Evolutionary conservation across 768 basidiomycete species (phyloP).

Genomic region (Pleurotus djamor): DNA sequence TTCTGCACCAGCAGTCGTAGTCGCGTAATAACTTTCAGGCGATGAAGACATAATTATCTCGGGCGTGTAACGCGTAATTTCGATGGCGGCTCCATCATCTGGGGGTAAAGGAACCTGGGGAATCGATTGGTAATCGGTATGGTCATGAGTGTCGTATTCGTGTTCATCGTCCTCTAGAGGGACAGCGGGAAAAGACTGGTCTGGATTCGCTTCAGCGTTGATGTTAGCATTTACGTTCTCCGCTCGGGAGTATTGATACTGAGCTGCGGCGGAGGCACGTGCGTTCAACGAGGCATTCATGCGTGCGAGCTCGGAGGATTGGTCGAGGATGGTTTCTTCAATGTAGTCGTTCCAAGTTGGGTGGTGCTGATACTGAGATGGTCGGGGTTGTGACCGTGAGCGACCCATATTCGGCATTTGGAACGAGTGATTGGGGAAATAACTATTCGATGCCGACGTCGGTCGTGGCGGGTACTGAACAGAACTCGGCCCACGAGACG

Average conservation of each 20-base stretch:
- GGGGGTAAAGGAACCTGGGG: conserved; percentile 3
- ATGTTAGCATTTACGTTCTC: too few relatives aligned
- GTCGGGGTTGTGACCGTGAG: too few relatives aligned
- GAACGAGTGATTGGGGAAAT: not conserved
- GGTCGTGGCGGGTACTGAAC: not conserved
- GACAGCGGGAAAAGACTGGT: too few relatives aligned
- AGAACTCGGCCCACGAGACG: not conserved
- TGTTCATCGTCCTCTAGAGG: too few relatives aligned
- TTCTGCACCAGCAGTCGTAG: not conserved
- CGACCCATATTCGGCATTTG: not conserved
- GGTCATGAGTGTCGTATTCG: not conserved
- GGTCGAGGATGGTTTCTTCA: conserved; percentile 4
- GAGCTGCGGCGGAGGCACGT: not conserved
- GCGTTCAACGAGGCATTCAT: conserved; percentile 5
- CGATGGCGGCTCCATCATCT: not conserved
- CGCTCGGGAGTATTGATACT: not conserved
- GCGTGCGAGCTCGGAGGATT: conserved; percentile 1
- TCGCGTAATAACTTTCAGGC: not conserved
- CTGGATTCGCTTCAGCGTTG: too few relatives aligned
- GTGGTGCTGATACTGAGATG: too few relatives aligned
- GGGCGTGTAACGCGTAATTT: not conserved
- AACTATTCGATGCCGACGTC: not conserved
- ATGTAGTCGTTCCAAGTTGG: not conserved
- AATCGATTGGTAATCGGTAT: conserved; percentile 2
- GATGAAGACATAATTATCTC: not conserved